A percentile compares a stretch with the other conserved stretches of the same genome.
Evolutionary conservation across 1,284 basidiomycete genomes (phyloP).

Genomic region (Puccinia brachypodii): DNA sequence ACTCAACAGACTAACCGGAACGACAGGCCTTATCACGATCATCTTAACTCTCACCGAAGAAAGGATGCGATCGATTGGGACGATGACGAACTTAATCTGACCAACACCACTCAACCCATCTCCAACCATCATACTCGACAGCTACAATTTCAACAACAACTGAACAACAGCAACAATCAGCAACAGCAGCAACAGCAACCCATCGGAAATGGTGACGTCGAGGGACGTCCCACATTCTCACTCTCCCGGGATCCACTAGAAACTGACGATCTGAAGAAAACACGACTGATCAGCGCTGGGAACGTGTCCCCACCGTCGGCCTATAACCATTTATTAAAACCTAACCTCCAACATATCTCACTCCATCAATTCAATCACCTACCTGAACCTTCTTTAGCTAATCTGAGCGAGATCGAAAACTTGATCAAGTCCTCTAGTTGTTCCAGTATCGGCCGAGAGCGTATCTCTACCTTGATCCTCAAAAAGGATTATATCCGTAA

Average conservation of each 20-base stretch:
- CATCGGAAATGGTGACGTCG: not conserved
- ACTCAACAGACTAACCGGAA: not conserved
- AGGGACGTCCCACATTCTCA: not conserved
- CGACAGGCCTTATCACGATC: slow-evolving; percentile 21
- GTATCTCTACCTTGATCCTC: slow-evolving; percentile 74
- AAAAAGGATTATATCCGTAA: slow-evolving; percentile 80
- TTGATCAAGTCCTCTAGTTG: slow-evolving; percentile 59
- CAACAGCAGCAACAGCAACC: not conserved
- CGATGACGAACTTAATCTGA: slow-evolving; percentile 25
- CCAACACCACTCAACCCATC: slow-evolving; percentile 20
- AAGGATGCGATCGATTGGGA: slow-evolving; percentile 37
- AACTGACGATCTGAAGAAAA: not conserved
- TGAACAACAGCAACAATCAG: not conserved
- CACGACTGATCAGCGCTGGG: not conserved
- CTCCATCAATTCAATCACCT: slow-evolving; percentile 50
- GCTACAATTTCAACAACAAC: slow-evolving; percentile 11
- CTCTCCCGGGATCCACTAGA: slow-evolving; percentile 5
- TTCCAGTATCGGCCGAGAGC: slow-evolving; percentile 70
- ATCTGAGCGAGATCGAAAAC: slow-evolving; percentile 56
- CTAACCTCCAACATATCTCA: slow-evolving; percentile 11
- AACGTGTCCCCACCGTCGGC: slow-evolving; percentile 13
- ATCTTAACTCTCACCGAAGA: slow-evolving; percentile 11
- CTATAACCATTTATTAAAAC: slow-evolving; percentile 11
- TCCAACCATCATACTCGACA: slow-evolving; percentile 37
- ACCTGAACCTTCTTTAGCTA: slow-evolving; percentile 57